Percentiles rank a stretch among this genome's conserved stretches.
These are phyloP conservation scores for Pterulicium gracile DNA, from an alignment of 1,284 basidiomycete genomes.

Conservation along the genomic window DNA sequence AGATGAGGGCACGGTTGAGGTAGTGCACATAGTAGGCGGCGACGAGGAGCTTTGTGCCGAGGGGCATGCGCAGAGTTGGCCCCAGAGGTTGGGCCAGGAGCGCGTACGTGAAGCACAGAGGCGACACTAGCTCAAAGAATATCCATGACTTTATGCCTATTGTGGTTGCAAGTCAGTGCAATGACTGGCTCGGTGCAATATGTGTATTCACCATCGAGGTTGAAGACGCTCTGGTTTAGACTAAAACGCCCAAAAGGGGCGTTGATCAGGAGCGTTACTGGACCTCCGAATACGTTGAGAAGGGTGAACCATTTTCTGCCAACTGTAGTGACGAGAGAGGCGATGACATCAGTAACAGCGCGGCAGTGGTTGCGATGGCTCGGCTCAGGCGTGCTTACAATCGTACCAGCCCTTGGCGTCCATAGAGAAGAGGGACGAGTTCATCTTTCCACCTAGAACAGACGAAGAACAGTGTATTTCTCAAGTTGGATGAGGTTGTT, in stretches of 20 bases:
- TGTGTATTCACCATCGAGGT: slow-evolving; percentile 40
- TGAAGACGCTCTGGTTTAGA: slow-evolving; percentile 31
- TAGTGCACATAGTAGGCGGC: slow-evolving; percentile 71
- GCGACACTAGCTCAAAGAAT: slow-evolving; percentile 77
- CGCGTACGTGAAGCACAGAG: slow-evolving; percentile 43
- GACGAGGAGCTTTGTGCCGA: slow-evolving; percentile 40
- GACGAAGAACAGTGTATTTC: too few species aligned
- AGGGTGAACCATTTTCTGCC: slow-evolving; percentile 26
- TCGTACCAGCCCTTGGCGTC: not conserved
- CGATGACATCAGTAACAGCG: too few species aligned
- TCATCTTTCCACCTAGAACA: too few species aligned
- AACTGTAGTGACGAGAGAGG: slow-evolving; percentile 14
- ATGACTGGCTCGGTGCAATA: too few species aligned
- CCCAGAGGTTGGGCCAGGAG: slow-evolving; percentile 38
- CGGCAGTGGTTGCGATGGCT: not conserved
- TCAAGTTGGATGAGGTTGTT: too few species aligned
- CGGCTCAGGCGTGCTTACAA: not conserved
- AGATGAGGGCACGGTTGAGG: slow-evolving; percentile 72
- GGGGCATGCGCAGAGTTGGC: slow-evolving; percentile 14
- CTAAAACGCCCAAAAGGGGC: slow-evolving; percentile 76
- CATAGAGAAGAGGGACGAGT: too few species aligned
- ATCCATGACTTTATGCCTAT: slow-evolving; percentile 61
- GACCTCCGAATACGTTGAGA: slow-evolving; percentile 13
- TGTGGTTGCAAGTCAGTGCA: not conserved
- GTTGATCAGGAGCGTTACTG: slow-evolving; percentile 28